phyloP scores from a whole-genome alignment of 2,329 filamentous ascomycete species.

The Calonectria hongkongensis region DNA sequence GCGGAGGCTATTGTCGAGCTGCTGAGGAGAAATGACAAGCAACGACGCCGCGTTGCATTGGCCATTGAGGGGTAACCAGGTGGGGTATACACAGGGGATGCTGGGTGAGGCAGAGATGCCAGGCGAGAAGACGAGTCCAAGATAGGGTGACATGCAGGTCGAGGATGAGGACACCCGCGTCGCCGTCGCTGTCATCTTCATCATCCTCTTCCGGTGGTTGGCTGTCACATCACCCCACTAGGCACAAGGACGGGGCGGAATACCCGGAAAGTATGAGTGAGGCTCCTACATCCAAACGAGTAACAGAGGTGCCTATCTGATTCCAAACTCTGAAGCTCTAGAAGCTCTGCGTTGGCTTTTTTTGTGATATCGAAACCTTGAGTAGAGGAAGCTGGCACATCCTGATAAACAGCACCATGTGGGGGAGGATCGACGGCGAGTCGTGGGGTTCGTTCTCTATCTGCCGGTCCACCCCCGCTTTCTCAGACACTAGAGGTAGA shows the following conservation, averaged over 20 bases:
- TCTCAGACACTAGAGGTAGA: conserved; percentile 23
- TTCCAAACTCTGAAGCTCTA: conserved; percentile 11
- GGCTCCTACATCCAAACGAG: conserved; percentile 38
- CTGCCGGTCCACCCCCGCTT: conserved; percentile 32
- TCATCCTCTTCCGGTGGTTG: conserved; percentile 38
- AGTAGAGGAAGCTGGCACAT: neutral
- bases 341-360: neutral
- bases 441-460: conserved; percentile 20
- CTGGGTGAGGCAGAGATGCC: conserved; percentile 26
- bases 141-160: conserved; percentile 46
- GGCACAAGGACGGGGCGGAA: conserved; percentile 48
- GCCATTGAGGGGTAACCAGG: conserved; percentile 26
- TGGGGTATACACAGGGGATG: conserved; percentile 34
- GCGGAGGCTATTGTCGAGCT: conserved; percentile 18
- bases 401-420: conserved; percentile 14
- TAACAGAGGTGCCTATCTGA: conserved; percentile 37
- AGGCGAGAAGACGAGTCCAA: conserved; percentile 7
- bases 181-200: conserved; percentile 28
- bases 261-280: conserved; percentile 52
- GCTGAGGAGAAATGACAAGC: conserved; percentile 23
- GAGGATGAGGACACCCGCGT: conserved; percentile 43
- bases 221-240: conserved; percentile 45
- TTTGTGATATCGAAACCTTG: conserved; percentile 29
- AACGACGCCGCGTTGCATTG: conserved; percentile 24
- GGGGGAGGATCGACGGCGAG: conserved; percentile 21